Evolutionary conservation across 2,329 filamentous ascomycete genomes (phyloP).

Genomic region (Pseudocercospora ulei): DNA sequence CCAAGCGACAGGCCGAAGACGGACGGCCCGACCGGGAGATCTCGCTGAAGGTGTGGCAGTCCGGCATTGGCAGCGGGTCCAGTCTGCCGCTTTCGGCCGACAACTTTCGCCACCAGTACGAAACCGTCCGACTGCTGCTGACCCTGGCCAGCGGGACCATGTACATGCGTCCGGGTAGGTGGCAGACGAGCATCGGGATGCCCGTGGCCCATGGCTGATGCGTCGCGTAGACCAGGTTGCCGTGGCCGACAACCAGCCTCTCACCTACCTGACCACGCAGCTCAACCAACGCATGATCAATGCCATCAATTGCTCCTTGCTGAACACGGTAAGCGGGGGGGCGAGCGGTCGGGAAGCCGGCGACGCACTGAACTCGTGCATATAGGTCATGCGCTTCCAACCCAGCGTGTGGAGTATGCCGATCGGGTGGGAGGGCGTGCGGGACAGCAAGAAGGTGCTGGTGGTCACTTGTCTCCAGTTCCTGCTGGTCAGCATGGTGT

Average conservation of each 20-base stretch:
- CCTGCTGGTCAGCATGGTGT: conserved; percentile 53
- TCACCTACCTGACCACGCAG: conserved; percentile 82
- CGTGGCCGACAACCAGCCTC: conserved; percentile 67
- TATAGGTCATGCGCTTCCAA: conserved; percentile 84
- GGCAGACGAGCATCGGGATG: neutral
- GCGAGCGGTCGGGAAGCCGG: neutral
- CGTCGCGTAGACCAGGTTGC: conserved; percentile 52
- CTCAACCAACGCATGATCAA: conserved; percentile 85
- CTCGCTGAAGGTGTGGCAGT: conserved; percentile 94
- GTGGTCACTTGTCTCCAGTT: conserved; percentile 89
- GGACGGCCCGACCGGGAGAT: conserved; percentile 46
- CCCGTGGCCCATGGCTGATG: neutral
- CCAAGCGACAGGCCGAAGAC: conserved; percentile 36
- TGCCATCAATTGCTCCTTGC: conserved; percentile 77
- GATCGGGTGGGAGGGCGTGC: conserved; percentile 77
- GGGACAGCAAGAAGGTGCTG: conserved; percentile 67
- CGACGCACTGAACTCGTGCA: conserved; percentile 9
- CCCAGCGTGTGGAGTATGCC: conserved; percentile 87
- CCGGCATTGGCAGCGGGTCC: conserved; percentile 88
- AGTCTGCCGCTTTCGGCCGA: conserved; percentile 81
- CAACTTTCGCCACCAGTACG: conserved; percentile 82
- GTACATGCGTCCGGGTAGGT: conserved; percentile 69
- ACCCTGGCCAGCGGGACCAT: conserved; percentile 83
- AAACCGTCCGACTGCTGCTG: conserved; percentile 76
- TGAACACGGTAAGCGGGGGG: conserved; percentile 78